Percentiles rank a stretch among this genome's conserved stretches.
These are phyloP conservation scores for Microascus cirrosus DNA, from an alignment of 2,329 filamentous ascomycete genomes.

Conservation along the genomic window DNA sequence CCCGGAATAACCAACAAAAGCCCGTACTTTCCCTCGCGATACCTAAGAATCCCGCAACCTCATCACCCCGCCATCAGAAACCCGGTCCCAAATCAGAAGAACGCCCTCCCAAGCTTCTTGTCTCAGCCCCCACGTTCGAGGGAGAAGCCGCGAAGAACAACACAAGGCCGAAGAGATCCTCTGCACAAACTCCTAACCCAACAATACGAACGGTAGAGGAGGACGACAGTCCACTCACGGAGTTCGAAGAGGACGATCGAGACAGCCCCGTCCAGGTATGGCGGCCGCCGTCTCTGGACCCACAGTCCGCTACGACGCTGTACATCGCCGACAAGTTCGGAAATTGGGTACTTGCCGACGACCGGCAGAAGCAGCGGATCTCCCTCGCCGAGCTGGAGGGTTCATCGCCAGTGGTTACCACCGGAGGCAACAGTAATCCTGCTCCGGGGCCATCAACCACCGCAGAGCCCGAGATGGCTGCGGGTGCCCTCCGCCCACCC, in stretches of 20 bases:
- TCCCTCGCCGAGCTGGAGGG: constrained; percentile 6
- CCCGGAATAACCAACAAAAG: neutral
- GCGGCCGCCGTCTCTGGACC: constrained; percentile 34
- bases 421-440: neutral
- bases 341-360: constrained; percentile 39
- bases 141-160: neutral
- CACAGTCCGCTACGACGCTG: constrained; percentile 30
- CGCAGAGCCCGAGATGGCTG: neutral
- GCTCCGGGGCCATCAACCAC: neutral
- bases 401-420: neutral
- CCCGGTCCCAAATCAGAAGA: neutral
- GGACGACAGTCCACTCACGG: constrained; percentile 32
- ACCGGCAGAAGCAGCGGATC: constrained; percentile 12
- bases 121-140: neutral
- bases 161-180: neutral
- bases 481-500: neutral
- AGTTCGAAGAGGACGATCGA: constrained; percentile 36
- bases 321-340: constrained; percentile 41
- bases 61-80: neutral
- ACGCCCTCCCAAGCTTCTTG: neutral
- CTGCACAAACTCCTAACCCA: neutral
- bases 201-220: neutral
- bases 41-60: neutral
- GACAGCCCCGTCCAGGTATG: constrained; percentile 31
- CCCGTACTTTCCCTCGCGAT: neutral